Base-by-base conservation (phyloP, 1,139 yeast species). In the Williopsis jadinii region DNA sequence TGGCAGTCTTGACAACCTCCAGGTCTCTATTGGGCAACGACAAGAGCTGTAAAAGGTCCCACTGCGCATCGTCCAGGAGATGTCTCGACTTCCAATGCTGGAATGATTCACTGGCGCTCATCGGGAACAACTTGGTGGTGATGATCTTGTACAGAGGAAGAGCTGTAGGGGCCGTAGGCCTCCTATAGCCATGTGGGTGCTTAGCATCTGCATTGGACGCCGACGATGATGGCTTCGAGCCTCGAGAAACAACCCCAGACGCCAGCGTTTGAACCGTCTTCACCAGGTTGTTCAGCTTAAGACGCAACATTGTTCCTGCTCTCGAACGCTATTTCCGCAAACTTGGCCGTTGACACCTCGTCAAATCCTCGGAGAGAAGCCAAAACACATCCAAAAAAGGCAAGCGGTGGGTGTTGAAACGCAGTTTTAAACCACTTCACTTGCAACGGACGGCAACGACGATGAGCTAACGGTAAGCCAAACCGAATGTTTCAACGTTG, bases 121-220 rank as follows among this genome's bases (percentile, higher is more conserved):
- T 62, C 0, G 92, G 94, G 55, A 84, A 84, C 37, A 67, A 65
- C 41, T 67, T 71, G 4, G 75, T 48, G 2, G 53, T 50, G 55
- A 78, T 64, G 11, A 79, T 60, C 53, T 72, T 72, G 24, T 67
- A 62, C 5, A 79, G 50, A 1, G 85, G 85, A 0, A 78, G 71
- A 3, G 84, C 80, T 0, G 81, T 71, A 1, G 86, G 86, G 24
- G 79, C 76, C 0, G 81, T 77, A 2, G 84, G 68, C 30, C 76
- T 49, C 44, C 57, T 66, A 48, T 71, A 72, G 14, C 41, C 43
- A 15, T 35, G 33, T 9, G 28, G 11, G 11, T n/a, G 6, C 9
- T 19, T 19, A 3, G 35, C 14, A 12, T n/a, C 11, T n/a, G 32
- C 2, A n/a, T 15, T 3, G 11, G 39, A 12, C 10, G 30, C 11